These are phyloP conservation scores for Linaria vulgaris DNA, from an alignment of 257 asterid genomes.

Conservation along the genomic window DNA sequence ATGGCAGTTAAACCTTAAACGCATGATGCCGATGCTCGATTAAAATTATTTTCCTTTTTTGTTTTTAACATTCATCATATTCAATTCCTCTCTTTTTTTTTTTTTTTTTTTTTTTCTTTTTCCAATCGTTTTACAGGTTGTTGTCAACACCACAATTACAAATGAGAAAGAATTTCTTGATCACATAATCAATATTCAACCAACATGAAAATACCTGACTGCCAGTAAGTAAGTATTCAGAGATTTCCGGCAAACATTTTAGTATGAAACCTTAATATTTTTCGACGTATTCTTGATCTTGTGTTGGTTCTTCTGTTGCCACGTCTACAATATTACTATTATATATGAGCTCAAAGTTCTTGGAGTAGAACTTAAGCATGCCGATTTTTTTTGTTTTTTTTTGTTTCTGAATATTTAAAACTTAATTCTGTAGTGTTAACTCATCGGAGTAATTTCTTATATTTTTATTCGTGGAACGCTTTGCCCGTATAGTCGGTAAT, in stretches of 20 bases:
- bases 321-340: not conserved
- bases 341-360: not conserved
- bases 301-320: constrained; percentile 9
- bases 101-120: too few relatives aligned
- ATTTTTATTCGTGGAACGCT: too few relatives aligned
- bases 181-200: constrained; percentile 93
- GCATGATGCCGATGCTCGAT: not conserved
- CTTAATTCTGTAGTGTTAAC: too few relatives aligned
- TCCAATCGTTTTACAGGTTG: constrained; percentile 65
- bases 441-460: too few relatives aligned
- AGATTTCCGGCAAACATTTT: not conserved
- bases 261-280: too few relatives aligned
- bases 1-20: constrained; percentile 9
- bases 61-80: not conserved
- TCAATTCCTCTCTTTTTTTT: constrained; percentile 8
- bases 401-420: not conserved
- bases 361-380: not conserved
- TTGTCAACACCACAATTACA: constrained; percentile 85
- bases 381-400: not conserved
- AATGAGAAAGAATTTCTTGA: constrained; percentile 91
- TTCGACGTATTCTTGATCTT: not conserved
- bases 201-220: constrained; percentile 95
- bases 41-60: not conserved
- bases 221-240: constrained; percentile 65
- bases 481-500: too few relatives aligned